Evolutionary conservation across 257 asterid species (phyloP).

Genomic region (Nicotiana noctiflora): DNA sequence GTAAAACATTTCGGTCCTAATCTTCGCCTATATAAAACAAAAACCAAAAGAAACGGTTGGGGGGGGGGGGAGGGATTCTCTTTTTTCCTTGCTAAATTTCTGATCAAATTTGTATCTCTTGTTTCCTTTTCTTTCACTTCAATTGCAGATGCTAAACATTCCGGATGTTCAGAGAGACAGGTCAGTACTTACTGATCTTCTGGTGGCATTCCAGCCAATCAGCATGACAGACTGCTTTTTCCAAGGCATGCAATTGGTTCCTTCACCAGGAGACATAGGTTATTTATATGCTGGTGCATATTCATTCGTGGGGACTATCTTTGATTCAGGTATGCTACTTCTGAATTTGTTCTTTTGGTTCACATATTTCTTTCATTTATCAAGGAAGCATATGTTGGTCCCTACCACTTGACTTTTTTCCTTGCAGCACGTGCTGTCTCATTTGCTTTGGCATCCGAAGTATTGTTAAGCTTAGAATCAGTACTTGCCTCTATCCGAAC

Average conservation of each 20-base stretch:
- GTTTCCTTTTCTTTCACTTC: slow-evolving; percentile 15
- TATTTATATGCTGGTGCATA: slow-evolving; percentile 63
- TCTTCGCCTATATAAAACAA: background rate
- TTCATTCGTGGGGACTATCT: slow-evolving; percentile 47
- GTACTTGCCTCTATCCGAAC: slow-evolving; percentile 47
- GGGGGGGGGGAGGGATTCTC: no score
- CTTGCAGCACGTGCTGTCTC: slow-evolving; percentile 60
- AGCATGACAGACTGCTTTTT: slow-evolving; percentile 42
- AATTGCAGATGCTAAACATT: slow-evolving; percentile 53
- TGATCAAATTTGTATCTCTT: slow-evolving; percentile 8
- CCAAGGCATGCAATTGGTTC: slow-evolving; percentile 46
- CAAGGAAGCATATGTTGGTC: slow-evolving; percentile 9
- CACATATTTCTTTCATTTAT: slow-evolving; percentile 5
- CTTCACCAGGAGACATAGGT: slow-evolving; percentile 55
- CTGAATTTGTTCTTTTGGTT: slow-evolving; percentile 7
- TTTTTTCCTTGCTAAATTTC: no score
- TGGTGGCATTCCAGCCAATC: slow-evolving; percentile 62
- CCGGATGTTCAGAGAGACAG: slow-evolving; percentile 51
- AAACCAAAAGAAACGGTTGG: no score
- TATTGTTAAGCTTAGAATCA: slow-evolving; percentile 54
- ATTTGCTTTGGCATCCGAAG: slow-evolving; percentile 67
- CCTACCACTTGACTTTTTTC: slow-evolving; percentile 17
- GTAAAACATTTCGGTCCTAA: slow-evolving; percentile 22
- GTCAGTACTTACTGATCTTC: slow-evolving; percentile 48
- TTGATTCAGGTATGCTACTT: slow-evolving; percentile 50